A percentile compares a stretch with the other conserved stretches of the same genome.
These are phyloP conservation scores for Lepiota venenata DNA, from an alignment of 768 basidiomycete species.

Conservation along the genomic window DNA sequence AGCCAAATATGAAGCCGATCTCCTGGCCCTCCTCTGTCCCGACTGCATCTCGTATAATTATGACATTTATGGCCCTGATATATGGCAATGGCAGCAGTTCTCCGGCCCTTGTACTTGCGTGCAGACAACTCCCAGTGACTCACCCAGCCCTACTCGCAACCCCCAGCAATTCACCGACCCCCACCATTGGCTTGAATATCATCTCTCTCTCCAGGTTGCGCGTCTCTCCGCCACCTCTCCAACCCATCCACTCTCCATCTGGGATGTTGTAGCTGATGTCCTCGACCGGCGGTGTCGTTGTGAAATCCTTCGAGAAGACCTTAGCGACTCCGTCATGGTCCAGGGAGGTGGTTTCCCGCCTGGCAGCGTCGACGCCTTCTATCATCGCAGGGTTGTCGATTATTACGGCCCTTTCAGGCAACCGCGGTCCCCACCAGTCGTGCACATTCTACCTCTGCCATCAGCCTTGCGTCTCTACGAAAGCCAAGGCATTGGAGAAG, in stretches of 20 bases:
- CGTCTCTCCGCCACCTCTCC: constrained; percentile 23
- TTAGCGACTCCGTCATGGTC: background rate
- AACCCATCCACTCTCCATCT: constrained; percentile 27
- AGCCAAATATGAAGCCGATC: constrained; percentile 33
- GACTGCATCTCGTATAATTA: constrained; percentile 50
- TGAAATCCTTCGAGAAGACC: constrained; percentile 23
- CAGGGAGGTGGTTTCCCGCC: background rate
- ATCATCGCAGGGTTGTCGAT: constrained; percentile 2
- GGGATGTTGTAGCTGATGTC: constrained; percentile 37
- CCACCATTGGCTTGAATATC: constrained; percentile 42
- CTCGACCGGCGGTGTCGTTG: constrained; percentile 40
- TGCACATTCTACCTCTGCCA: background rate
- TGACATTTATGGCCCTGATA: constrained; percentile 49
- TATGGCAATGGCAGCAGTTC: constrained; percentile 54
- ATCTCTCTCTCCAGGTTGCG: constrained; percentile 37
- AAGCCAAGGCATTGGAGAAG: constrained; percentile 1
- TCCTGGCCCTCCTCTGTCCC: constrained; percentile 40
- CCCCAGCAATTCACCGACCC: constrained; percentile 33
- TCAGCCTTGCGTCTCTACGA: constrained; percentile 7
- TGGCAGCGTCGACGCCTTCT: constrained; percentile 1
- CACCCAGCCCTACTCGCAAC: constrained; percentile 9
- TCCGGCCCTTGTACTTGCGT: constrained; percentile 46
- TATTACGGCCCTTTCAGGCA: constrained; percentile 4
- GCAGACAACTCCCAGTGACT: constrained; percentile 13
- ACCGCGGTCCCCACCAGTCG: background rate